Conservation (phyloP, 2,329 filamentous ascomycete species). For the Fusarium odoratissimum region DNA sequence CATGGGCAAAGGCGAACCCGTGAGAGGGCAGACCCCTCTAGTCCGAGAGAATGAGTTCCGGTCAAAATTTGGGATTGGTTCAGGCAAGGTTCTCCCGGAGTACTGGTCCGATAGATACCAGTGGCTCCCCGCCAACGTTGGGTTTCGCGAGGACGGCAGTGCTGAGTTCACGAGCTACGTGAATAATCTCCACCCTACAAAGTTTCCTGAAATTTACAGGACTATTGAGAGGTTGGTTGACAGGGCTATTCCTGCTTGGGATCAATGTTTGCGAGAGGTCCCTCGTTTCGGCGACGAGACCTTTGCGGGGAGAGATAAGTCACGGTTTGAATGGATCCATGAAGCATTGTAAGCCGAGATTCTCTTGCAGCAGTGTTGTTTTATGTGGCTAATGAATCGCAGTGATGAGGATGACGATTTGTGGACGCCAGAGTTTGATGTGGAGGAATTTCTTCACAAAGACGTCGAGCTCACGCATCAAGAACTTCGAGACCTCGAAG, state of each 20-base stretch:
- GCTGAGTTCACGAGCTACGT: not conserved
- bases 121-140: not conserved
- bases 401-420: not conserved
- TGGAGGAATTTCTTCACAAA: not conserved
- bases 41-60: not conserved
- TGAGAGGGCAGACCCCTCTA: not conserved
- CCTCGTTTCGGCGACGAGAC: rapidly evolving
- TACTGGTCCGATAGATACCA: constrained; percentile 4
- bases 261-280: not conserved
- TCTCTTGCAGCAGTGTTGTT: rapidly evolving
- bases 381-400: not conserved
- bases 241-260: not conserved
- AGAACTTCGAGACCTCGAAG: not conserved
- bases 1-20: not conserved
- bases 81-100: not conserved
- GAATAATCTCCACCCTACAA: constrained; percentile 3
- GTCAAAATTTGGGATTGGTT: too few species aligned
- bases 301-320: not conserved
- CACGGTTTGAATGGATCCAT: not conserved
- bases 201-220: not conserved
- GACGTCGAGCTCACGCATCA: not conserved
- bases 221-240: not conserved
- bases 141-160: not conserved
- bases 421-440: not conserved
- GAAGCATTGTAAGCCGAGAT: not conserved